Evolutionary conservation across 768 basidiomycete species (phyloP).

Genomic region (Kwoniella botswanensis): DNA sequence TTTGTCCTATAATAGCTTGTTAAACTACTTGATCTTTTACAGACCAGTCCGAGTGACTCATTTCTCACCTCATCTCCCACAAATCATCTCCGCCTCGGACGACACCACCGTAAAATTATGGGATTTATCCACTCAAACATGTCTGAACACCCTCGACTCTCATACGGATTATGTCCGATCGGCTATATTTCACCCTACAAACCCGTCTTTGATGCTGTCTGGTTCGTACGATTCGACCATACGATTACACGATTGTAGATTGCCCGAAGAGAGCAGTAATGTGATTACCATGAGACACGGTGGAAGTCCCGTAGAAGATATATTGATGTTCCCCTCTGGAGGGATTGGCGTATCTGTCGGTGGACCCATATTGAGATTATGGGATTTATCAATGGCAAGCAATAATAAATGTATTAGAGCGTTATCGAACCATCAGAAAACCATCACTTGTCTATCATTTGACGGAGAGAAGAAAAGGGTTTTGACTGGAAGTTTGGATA

Average conservation of each 20-base stretch:
- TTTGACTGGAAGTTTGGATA: conserved; percentile 88
- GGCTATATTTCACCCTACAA: conserved; percentile 80
- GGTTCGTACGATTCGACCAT: conserved; percentile 95
- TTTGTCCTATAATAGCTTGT: not conserved
- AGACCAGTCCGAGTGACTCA: conserved; percentile 89
- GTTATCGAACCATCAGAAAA: conserved; percentile 97
- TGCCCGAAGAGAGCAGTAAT: conserved; percentile 36
- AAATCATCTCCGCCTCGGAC: conserved; percentile 91
- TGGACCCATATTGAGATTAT: conserved; percentile 89
- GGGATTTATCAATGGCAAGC: conserved; percentile 75
- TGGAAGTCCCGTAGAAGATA: conserved; percentile 80
- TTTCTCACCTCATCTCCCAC: conserved; percentile 80
- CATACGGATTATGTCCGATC: conserved; percentile 97
- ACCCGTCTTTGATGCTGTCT: conserved; percentile 83
- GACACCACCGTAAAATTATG: conserved; percentile 92
- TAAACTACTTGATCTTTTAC: not conserved
- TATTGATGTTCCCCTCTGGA: conserved; percentile 84
- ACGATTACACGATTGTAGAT: conserved; percentile 79
- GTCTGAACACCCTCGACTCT: conserved; percentile 75
- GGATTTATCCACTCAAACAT: conserved; percentile 89
- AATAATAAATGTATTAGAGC: conserved; percentile 81
- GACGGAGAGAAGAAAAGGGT: conserved; percentile 76
- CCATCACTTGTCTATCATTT: conserved; percentile 85
- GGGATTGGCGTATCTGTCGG: conserved; percentile 77
- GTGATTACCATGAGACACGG: conserved; percentile 68